These are phyloP conservation scores for Xylaria sp. DNA, from an alignment of 2,329 filamentous ascomycete genomes.

Conservation along the genomic window DNA sequence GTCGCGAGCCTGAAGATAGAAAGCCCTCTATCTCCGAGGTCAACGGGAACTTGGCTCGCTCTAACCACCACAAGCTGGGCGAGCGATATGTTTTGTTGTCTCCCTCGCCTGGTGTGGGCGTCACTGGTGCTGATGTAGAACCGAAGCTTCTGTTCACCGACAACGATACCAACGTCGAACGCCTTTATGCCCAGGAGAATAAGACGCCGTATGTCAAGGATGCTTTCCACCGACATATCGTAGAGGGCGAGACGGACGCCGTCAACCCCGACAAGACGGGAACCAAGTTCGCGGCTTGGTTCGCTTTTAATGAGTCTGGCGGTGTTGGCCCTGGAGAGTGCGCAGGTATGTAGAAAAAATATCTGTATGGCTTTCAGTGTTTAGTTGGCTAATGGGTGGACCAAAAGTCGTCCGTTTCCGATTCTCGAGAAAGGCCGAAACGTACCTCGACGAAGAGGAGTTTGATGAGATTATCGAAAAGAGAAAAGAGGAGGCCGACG, in stretches of 20 bases:
- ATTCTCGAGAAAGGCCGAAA: constrained; percentile 67
- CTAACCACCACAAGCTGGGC: constrained; percentile 75
- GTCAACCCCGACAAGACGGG: constrained; percentile 75
- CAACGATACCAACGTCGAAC: constrained; percentile 84
- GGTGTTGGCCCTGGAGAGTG: constrained; percentile 88
- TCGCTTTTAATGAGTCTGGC: constrained; percentile 80
- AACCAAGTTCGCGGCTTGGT: constrained; percentile 90
- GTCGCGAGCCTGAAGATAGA: constrained; percentile 65
- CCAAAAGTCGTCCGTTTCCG: constrained; percentile 77
- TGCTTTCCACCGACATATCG: constrained; percentile 84
- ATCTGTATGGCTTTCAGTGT: background rate
- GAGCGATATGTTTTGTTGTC: constrained; percentile 80
- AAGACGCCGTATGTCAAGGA: constrained; percentile 85
- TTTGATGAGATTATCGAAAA: constrained; percentile 89
- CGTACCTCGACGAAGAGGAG: constrained; percentile 83
- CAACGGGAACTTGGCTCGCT: constrained; percentile 63
- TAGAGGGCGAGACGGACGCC: constrained; percentile 71
- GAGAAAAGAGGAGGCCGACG: constrained; percentile 83
- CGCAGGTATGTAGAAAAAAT: constrained; percentile 61
- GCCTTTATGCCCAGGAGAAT: constrained; percentile 73
- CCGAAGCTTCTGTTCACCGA: constrained; percentile 88
- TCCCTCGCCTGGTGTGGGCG: constrained; percentile 79
- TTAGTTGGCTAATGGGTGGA: constrained; percentile 9
- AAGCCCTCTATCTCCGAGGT: constrained; percentile 73
- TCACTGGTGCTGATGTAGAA: constrained; percentile 74